Evolutionary conservation across 768 basidiomycete genomes (phyloP).

Genomic region (Podaxis rugospora): DNA sequence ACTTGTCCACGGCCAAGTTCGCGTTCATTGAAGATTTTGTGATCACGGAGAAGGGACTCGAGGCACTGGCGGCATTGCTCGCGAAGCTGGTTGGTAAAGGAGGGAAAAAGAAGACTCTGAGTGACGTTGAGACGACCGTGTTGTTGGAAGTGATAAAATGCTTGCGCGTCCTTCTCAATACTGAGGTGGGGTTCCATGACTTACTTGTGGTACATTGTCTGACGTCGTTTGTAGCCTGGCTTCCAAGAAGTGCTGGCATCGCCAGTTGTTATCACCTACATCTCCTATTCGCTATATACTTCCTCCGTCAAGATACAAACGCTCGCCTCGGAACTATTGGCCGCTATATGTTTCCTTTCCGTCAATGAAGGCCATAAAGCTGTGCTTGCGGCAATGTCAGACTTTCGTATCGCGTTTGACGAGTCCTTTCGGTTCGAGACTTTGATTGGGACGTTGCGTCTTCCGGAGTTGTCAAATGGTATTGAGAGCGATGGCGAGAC

Average conservation of each 20-base stretch:
- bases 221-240: slow-evolving; percentile 47
- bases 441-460: slow-evolving; percentile 57
- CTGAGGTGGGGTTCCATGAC: slow-evolving; percentile 50
- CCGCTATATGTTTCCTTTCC: slow-evolving; percentile 78
- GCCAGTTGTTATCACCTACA: slow-evolving; percentile 63
- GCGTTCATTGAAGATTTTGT: slow-evolving; percentile 79
- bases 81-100: slow-evolving; percentile 60
- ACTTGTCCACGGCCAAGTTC: slow-evolving; percentile 78
- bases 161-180: slow-evolving; percentile 79
- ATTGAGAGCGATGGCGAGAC: slow-evolving; percentile 27
- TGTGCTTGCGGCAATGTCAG: slow-evolving; percentile 75
- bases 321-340: slow-evolving; percentile 72
- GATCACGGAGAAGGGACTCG: slow-evolving; percentile 59
- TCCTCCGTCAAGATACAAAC: slow-evolving; percentile 66
- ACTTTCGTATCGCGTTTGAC: slow-evolving; percentile 65
- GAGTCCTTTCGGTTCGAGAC: slow-evolving; percentile 81
- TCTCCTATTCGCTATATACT: slow-evolving; percentile 66
- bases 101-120: slow-evolving; percentile 54
- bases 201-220: neutral
- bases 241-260: slow-evolving; percentile 64
- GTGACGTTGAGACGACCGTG: slow-evolving; percentile 63
- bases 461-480: slow-evolving; percentile 39
- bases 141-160: slow-evolving; percentile 76
- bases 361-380: slow-evolving; percentile 65
- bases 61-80: slow-evolving; percentile 54